phyloP scores from a whole-genome alignment of 345 rosid species.

The Populus davidiana region DNA sequence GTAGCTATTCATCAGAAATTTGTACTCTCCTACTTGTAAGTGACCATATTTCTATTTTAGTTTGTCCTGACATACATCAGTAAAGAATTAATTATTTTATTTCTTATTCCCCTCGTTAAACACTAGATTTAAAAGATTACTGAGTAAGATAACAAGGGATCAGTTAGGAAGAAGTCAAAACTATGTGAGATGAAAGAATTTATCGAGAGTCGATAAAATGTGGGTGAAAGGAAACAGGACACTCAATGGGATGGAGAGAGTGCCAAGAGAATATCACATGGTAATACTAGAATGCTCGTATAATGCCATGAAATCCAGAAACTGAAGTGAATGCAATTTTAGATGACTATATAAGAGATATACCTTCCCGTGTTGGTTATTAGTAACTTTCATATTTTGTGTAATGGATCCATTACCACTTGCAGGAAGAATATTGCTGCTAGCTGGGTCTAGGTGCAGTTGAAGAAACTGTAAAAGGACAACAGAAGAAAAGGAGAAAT shows the following conservation, averaged over 20 bases:
- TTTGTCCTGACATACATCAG: neutral
- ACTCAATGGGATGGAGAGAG: neutral
- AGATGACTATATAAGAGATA: neutral
- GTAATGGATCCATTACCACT: constrained; percentile 55
- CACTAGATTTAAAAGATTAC: neutral
- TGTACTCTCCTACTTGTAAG: neutral
- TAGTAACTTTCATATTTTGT: constrained; percentile 71
- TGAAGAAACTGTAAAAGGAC: constrained; percentile 75
- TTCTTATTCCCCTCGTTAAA: neutral
- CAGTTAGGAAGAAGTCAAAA: too few relatives aligned
- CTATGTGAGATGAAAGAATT: too few relatives aligned
- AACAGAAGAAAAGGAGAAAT: neutral
- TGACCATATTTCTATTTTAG: neutral
- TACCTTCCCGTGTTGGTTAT: constrained; percentile 99
- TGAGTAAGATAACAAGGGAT: neutral
- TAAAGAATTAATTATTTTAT: neutral
- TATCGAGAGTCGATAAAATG: too few relatives aligned
- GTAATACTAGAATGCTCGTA: neutral
- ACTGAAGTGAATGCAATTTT: neutral
- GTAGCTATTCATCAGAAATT: neutral
- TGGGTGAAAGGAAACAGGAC: neutral
- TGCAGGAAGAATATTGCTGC: constrained; percentile 65
- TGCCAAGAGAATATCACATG: neutral
- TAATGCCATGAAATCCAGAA: constrained; percentile 1
- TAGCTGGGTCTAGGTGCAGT: constrained; percentile 90